Evolutionary conservation across 805 yeast genomes (phyloP).

Genomic region (Candida gorgasii): DNA sequence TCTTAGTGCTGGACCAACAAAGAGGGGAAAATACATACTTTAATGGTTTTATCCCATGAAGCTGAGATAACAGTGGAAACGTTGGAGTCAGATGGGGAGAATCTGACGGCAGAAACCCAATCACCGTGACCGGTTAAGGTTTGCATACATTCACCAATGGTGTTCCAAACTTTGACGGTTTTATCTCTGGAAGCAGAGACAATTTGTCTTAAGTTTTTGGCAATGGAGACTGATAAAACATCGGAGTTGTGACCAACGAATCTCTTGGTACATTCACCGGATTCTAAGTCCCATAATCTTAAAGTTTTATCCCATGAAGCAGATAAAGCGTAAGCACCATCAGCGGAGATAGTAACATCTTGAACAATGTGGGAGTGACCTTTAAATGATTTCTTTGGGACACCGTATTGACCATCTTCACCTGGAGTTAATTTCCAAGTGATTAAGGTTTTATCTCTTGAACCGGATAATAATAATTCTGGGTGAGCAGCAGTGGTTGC

Average conservation of each 20-base stretch:
- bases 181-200: constrained; percentile 99
- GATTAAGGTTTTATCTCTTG: constrained; percentile 98
- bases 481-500: constrained; percentile 99
- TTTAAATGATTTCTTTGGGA: constrained; percentile 93
- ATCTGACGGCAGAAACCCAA: constrained; percentile 99
- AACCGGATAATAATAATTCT: constrained; percentile 95
- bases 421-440: constrained; percentile 97
- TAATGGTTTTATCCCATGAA: constrained; percentile 97
- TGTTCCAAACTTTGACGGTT: constrained; percentile 99
- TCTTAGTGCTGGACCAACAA: constrained; percentile 1
- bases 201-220: constrained; percentile 95
- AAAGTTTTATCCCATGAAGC: constrained; percentile 99
- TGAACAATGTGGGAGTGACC: constrained; percentile 99
- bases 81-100: constrained; percentile 75
- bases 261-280: constrained; percentile 92
- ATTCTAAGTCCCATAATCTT: constrained; percentile 95
- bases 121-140: constrained; percentile 95
- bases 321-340: constrained; percentile 96
- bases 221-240: constrained; percentile 94
- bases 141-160: constrained; percentile 94
- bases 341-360: constrained; percentile 96
- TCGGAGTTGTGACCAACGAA: constrained; percentile 98
- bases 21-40: constrained; percentile 68
- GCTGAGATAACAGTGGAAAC: constrained; percentile 88
- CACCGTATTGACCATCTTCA: constrained; percentile 92